Conservation (phyloP, 2,329 filamentous ascomycete species). For the Scleromitrula shiraiana region DNA sequence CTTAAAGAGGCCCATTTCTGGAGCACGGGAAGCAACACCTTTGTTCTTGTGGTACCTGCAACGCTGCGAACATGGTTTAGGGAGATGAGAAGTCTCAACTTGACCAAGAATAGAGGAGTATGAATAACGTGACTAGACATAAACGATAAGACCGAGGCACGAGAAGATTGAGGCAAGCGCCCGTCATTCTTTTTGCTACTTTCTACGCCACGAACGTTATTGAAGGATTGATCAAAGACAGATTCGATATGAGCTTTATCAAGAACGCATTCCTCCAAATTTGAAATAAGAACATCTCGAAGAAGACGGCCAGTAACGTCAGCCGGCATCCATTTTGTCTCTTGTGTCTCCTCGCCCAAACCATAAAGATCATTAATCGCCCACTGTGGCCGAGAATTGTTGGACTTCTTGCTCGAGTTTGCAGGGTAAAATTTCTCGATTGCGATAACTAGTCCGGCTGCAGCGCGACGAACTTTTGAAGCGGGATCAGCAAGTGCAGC, state of each 20-base stretch:
- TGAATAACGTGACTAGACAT: slow-evolving; percentile 63
- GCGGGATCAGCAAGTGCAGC: slow-evolving; percentile 68
- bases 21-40: slow-evolving; percentile 68
- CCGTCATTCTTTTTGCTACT: slow-evolving; percentile 38
- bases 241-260: slow-evolving; percentile 64
- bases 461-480: slow-evolving; percentile 66
- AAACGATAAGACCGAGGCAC: slow-evolving; percentile 60
- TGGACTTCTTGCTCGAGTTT: slow-evolving; percentile 33
- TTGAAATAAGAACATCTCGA: slow-evolving; percentile 59
- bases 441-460: slow-evolving; percentile 56
- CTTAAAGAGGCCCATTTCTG: slow-evolving; percentile 57
- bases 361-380: slow-evolving; percentile 60
- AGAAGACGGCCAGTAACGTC: slow-evolving; percentile 55
- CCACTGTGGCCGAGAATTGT: slow-evolving; percentile 41
- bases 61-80: slow-evolving; percentile 68
- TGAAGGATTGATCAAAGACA: slow-evolving; percentile 52
- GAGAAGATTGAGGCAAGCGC: slow-evolving; percentile 47
- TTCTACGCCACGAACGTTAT: slow-evolving; percentile 37
- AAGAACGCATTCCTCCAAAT: slow-evolving; percentile 77
- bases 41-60: slow-evolving; percentile 59
- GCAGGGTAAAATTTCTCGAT: slow-evolving; percentile 43
- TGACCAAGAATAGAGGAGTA: slow-evolving; percentile 62
- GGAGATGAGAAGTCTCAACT: slow-evolving; percentile 61
- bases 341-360: slow-evolving; percentile 36
- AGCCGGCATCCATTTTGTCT: slow-evolving; percentile 48